Evolutionary conservation across 2,329 filamentous ascomycete species (phyloP).

Genomic region (Colletotrichum eremochloae): DNA sequence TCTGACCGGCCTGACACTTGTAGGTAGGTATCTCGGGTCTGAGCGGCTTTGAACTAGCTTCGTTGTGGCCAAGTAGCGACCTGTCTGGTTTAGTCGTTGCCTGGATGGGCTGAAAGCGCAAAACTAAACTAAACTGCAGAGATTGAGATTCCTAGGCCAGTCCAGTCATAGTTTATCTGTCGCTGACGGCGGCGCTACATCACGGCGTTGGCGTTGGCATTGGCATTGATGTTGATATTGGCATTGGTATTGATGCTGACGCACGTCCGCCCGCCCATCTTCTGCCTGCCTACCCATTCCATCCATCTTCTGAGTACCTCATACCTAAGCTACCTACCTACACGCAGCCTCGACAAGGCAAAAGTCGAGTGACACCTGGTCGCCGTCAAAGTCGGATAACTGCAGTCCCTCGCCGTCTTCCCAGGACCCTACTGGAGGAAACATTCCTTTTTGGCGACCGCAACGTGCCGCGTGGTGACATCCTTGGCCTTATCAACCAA

Average conservation of each 20-base stretch:
- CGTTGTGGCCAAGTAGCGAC: slow-evolving; percentile 6
- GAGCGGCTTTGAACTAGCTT: slow-evolving; percentile 7
- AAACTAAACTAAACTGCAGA: background rate
- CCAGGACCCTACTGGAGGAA: slow-evolving; percentile 24
- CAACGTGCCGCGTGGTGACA: slow-evolving; percentile 7
- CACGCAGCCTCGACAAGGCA: slow-evolving; percentile 32
- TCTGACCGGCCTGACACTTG: slow-evolving; percentile 12
- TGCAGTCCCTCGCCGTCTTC: slow-evolving; percentile 29
- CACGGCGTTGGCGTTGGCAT: slow-evolving; percentile 36
- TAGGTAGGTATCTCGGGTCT: background rate
- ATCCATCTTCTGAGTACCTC: background rate
- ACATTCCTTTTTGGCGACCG: slow-evolving; percentile 17
- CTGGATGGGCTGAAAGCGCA: slow-evolving; percentile 2
- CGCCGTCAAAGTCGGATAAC: slow-evolving; percentile 35
- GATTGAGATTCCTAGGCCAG: background rate
- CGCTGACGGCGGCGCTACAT: slow-evolving; percentile 25
- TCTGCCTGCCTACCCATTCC: slow-evolving; percentile 8
- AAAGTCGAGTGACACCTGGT: slow-evolving; percentile 21
- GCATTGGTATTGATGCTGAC: slow-evolving; percentile 1
- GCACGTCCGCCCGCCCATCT: slow-evolving; percentile 7
- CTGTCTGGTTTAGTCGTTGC: background rate
- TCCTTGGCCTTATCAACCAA: slow-evolving; percentile 38
- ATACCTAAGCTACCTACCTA: background rate
- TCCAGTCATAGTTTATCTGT: background rate
- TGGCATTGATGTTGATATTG: background rate